Evolutionary conservation across 2,329 filamentous ascomycete genomes (phyloP), one percentile per base, ranked within the genome.

Genomic region (Verticillium zaregamsianum): DNA sequence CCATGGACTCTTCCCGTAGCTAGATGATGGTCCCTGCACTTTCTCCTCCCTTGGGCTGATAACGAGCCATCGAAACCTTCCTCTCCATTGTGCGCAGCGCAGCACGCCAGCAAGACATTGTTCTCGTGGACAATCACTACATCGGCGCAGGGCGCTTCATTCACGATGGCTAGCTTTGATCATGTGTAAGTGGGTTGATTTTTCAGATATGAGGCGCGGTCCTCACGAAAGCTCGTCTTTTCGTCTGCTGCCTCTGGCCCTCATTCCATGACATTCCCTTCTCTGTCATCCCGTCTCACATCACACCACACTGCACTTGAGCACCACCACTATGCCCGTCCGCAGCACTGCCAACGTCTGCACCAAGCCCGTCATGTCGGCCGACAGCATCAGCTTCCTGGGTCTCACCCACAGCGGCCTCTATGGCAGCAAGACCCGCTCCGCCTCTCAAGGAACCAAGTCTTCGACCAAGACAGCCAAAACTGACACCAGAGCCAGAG

Each of bases 401-500:
- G 57, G 57, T n/a, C 57, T 59, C 57, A 59, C 33, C 12, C 40
- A 59, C 58, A 59, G 45, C 45, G 58, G 39, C 20, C 39, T 25
- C 11, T 55, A 54, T 15, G 20, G 33, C 35, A 60, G 6, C 63
- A 59, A 32, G 60, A 14, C 23, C 52, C 31, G 8, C 59, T 37
- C 17, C 57, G 54, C 15, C 33, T 35, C 33, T 14, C 33, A 12
- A 12, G 33, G 14, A 14, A 2, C 11, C 33, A 14, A 39, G 14
- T 28, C 56, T 35, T 39, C 56, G 3, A 55, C 35, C 25, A 20
- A 25, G 12, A 45, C 55, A 59, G 62, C 35, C 23, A 61, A 64
- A 49, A 63, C 69, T 69, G 62, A 70, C 63, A 59, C 37, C 8
- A 40, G n/a, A 61, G n/a, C 32, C 25, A 65, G 63, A 55, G 58